Evolutionary conservation across 177 flowering plant species (phyloP).

Genomic region (Vitis hybrid): DNA sequence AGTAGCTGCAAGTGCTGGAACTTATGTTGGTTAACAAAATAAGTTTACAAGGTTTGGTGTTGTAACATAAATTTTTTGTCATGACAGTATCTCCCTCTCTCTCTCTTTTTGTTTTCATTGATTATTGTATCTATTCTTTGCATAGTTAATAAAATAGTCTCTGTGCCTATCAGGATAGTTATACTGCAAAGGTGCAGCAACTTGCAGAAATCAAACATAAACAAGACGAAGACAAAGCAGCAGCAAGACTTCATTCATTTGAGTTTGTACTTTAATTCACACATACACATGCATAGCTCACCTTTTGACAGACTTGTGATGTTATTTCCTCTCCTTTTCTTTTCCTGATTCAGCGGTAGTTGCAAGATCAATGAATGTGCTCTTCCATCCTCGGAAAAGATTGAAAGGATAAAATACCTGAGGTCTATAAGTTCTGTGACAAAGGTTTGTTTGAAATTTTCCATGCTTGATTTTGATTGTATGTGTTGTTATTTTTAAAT

Average conservation of each 20-base stretch:
- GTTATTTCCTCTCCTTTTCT: conserved; percentile 2
- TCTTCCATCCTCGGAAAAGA: conserved; percentile 29
- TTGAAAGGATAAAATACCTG: conserved; percentile 45
- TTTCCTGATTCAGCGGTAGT: conserved; percentile 27
- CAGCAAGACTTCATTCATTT: conserved; percentile 70
- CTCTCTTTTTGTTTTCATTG: background rate
- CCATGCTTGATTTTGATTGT: background rate
- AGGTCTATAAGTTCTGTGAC: conserved; percentile 35
- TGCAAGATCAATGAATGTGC: conserved; percentile 26
- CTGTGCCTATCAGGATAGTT: conserved; percentile 32
- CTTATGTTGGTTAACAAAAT: background rate
- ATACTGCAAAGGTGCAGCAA: conserved; percentile 52
- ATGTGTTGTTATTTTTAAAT: background rate
- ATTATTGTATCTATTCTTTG: background rate
- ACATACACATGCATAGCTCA: background rate
- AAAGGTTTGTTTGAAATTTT: conserved; percentile 20
- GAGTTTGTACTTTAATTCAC: conserved; percentile 38
- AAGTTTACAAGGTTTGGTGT: background rate
- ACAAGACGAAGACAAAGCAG: conserved; percentile 81
- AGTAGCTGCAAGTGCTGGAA: background rate
- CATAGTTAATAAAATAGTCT: no score
- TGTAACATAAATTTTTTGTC: background rate
- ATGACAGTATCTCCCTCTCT: background rate
- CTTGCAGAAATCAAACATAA: conserved; percentile 60
- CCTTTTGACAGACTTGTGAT: background rate